Evolutionary conservation across 495 filamentous ascomycete genomes (phyloP).

Genomic region (Lasiosphaeriaceae sp.): DNA sequence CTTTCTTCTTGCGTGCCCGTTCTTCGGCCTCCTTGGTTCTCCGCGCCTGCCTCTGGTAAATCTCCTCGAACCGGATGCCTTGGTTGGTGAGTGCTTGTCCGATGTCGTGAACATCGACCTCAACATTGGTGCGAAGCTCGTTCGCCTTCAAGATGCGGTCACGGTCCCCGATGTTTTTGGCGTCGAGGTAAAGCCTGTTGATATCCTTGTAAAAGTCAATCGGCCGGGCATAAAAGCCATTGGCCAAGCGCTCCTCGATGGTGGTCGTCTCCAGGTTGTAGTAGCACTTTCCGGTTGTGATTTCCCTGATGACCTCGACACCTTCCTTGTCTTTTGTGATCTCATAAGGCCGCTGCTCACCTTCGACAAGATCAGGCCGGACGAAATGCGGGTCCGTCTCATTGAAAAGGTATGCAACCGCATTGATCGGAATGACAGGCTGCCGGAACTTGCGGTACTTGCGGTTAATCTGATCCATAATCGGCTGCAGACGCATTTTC

Average conservation of each 20-base stretch:
- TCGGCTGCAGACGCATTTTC: constrained; percentile 81
- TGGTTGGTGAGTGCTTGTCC: constrained; percentile 52
- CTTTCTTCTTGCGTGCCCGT: constrained; percentile 53
- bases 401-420: constrained; percentile 74
- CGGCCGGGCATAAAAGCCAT: constrained; percentile 89
- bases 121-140: constrained; percentile 85
- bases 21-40: constrained; percentile 63
- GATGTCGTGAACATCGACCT: constrained; percentile 78
- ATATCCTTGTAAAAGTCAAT: constrained; percentile 86
- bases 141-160: constrained; percentile 79
- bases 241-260: constrained; percentile 89
- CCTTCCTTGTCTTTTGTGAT: constrained; percentile 70
- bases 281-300: constrained; percentile 72
- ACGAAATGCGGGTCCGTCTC: constrained; percentile 79
- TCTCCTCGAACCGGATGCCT: constrained; percentile 42
- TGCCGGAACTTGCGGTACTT: constrained; percentile 79
- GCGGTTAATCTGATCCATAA: constrained; percentile 91
- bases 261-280: constrained; percentile 93
- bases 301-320: constrained; percentile 64
- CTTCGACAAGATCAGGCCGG: constrained; percentile 65
- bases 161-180: constrained; percentile 67
- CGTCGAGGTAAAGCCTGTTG: constrained; percentile 76
- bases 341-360: constrained; percentile 68
- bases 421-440: constrained; percentile 66
- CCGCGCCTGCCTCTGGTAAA: constrained; percentile 70